Conservation (phyloP, 257 asterid genomes). For the Rubia yunnanensis region DNA sequence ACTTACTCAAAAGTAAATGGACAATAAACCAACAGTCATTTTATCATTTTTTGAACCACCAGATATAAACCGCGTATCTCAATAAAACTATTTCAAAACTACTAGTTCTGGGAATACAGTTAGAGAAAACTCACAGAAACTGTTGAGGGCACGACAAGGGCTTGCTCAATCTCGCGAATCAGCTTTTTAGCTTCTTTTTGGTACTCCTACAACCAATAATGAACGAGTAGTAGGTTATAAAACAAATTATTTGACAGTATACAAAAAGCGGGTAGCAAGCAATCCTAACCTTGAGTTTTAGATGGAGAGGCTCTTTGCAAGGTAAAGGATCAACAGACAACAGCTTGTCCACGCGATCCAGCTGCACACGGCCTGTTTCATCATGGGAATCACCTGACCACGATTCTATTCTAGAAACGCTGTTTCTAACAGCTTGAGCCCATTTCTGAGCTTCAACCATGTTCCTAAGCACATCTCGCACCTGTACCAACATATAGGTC, state of each 20-base stretch:
- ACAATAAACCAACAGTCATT: not conserved
- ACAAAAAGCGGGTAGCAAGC: constrained; percentile 4
- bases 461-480: constrained; percentile 55
- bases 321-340: constrained; percentile 43
- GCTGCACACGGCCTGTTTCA: constrained; percentile 36
- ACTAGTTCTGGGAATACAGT: constrained; percentile 7
- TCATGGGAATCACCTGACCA: constrained; percentile 37
- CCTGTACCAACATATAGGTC: constrained; percentile 34
- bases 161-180: constrained; percentile 58
- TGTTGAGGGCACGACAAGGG: constrained; percentile 35
- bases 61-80: not conserved
- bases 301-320: constrained; percentile 50
- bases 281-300: constrained; percentile 52
- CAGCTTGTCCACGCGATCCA: constrained; percentile 52
- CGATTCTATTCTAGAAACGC: constrained; percentile 50
- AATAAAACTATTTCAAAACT: not conserved
- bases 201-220: constrained; percentile 40
- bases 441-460: constrained; percentile 58
- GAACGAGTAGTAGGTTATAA: constrained; percentile 3
- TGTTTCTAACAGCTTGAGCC: constrained; percentile 56
- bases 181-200: constrained; percentile 46
- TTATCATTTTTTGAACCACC: not conserved
- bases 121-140: constrained; percentile 39
- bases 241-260: not conserved
- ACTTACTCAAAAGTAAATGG: not conserved